These are phyloP conservation scores for Tagetes erecta DNA, from an alignment of 129 eudicot species.

Conservation along the genomic window DNA sequence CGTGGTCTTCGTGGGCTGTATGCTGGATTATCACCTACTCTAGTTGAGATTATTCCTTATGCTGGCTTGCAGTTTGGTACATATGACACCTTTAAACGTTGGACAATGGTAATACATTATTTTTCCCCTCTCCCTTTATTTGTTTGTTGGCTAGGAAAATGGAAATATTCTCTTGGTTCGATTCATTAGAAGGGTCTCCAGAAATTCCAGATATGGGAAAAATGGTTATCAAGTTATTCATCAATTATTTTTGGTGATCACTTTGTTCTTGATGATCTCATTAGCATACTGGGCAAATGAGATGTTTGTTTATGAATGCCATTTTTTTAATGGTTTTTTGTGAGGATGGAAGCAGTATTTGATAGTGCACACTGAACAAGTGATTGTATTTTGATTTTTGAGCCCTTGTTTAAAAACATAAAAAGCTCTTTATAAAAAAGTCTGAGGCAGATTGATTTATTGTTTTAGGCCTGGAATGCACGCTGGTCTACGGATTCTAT, in stretches of 20 bases:
- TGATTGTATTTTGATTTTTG: background rate
- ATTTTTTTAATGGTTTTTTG: background rate
- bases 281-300: background rate
- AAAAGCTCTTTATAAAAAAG: background rate
- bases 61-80: conserved; percentile 98
- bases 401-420: background rate
- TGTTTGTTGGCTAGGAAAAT: background rate
- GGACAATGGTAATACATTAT: conserved; percentile 64
- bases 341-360: background rate
- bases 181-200: background rate
- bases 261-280: background rate
- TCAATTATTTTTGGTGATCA: background rate
- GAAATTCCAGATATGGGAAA: background rate
- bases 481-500: conserved; percentile 29
- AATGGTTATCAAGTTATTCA: background rate
- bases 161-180: background rate
- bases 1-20: conserved; percentile 91
- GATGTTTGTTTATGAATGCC: background rate
- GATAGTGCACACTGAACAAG: background rate
- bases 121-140: background rate
- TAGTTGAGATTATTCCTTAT: conserved; percentile 87
- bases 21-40: conserved; percentile 87
- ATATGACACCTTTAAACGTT: conserved; percentile 90
- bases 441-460: background rate
- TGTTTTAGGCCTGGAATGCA: conserved; percentile 63